Evolutionary conservation across 495 filamentous ascomycete genomes (phyloP).

Genomic region (Bacidia gigantensis): DNA sequence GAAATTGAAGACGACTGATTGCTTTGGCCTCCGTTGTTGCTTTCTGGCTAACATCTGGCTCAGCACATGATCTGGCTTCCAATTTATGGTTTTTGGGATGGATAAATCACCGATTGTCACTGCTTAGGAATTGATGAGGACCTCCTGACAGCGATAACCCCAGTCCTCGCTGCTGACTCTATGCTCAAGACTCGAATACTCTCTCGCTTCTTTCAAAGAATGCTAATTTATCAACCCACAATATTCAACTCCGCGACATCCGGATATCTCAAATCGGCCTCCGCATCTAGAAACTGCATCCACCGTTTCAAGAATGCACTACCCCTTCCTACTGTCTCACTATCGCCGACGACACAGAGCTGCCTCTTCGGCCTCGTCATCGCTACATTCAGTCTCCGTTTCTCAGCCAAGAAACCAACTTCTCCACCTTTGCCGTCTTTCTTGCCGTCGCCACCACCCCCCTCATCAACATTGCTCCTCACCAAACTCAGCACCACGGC

Average conservation of each 20-base stretch:
- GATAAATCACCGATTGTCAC: too few relatives aligned
- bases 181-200: too few relatives aligned
- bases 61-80: too few relatives aligned
- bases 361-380: conserved; percentile 91
- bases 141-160: too few relatives aligned
- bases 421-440: conserved; percentile 57
- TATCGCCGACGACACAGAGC: conserved; percentile 82
- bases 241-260: conserved; percentile 30
- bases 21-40: too few relatives aligned
- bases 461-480: conserved; percentile 50
- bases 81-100: too few relatives aligned
- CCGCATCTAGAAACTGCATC: conserved; percentile 78
- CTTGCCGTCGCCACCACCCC: not conserved
- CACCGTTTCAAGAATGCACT: conserved; percentile 72
- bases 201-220: too few relatives aligned
- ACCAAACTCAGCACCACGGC: conserved; percentile 85
- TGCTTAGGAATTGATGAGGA: too few relatives aligned
- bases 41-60: too few relatives aligned
- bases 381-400: conserved; percentile 83
- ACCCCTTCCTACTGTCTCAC: conserved; percentile 74
- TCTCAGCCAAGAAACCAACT: conserved; percentile 91
- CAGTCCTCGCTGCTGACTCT: too few relatives aligned
- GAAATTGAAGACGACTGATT: conserved; percentile 1
- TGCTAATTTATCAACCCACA: not conserved
- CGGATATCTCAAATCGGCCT: conserved; percentile 76